These are phyloP conservation scores for Porcisia hertigi DNA, from an alignment of 208 protist species.

Conservation along the genomic window DNA sequence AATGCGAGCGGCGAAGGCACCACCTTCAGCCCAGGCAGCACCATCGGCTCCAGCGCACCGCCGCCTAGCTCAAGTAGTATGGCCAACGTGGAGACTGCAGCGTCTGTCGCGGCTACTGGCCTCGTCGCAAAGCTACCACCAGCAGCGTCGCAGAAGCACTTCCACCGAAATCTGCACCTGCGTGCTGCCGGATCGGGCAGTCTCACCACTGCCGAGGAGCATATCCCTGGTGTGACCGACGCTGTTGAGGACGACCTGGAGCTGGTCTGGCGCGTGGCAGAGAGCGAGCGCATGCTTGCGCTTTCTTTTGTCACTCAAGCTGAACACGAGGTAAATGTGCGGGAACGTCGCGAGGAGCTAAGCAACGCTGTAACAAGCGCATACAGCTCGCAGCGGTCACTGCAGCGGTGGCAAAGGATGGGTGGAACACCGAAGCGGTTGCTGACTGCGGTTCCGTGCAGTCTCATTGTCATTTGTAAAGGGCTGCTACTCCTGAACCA, in stretches of 20 bases:
- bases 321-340: slow-evolving; percentile 89
- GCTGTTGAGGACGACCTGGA: slow-evolving; percentile 52
- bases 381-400: slow-evolving; percentile 81
- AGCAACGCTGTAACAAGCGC: slow-evolving; percentile 85
- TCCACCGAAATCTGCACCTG: slow-evolving; percentile 52
- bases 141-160: slow-evolving; percentile 8
- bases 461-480: slow-evolving; percentile 67
- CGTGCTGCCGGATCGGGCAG: slow-evolving; percentile 54
- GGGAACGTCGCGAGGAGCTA: slow-evolving; percentile 64
- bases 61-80: slow-evolving; percentile 9
- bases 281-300: slow-evolving; percentile 88
- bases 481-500: slow-evolving; percentile 80
- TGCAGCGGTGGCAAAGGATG: slow-evolving; percentile 75
- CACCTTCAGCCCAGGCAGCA: slow-evolving; percentile 1
- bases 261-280: slow-evolving; percentile 57
- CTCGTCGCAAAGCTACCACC: slow-evolving; percentile 8
- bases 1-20: background rate
- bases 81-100: slow-evolving; percentile 13
- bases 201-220: slow-evolving; percentile 58
- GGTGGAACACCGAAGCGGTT: slow-evolving; percentile 69
- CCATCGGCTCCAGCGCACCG: background rate
- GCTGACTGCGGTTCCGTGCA: slow-evolving; percentile 72
- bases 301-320: slow-evolving; percentile 79
- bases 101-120: slow-evolving; percentile 3
- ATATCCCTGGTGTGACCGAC: slow-evolving; percentile 24